phyloP scores from a whole-genome alignment of 345 rosid species.

The Barbarea vulgaris region DNA sequence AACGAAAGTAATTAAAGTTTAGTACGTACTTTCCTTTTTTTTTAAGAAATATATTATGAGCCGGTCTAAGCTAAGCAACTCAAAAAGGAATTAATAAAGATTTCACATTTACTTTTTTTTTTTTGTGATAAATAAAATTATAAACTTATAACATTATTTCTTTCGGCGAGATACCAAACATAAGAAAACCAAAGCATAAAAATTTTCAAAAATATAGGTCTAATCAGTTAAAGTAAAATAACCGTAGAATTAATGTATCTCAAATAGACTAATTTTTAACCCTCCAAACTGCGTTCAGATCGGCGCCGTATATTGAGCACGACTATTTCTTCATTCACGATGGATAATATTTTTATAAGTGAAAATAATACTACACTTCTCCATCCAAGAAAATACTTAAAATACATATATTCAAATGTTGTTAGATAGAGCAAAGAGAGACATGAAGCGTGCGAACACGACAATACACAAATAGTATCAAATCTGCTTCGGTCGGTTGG shows the following conservation, averaged over 20 bases:
- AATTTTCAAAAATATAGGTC: too few species aligned
- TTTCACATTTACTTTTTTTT: slow-evolving; percentile 31
- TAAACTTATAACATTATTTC: neutral
- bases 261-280: neutral
- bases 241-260: neutral
- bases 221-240: neutral
- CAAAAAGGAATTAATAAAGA: neutral
- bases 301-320: slow-evolving; percentile 37
- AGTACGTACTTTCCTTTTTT: slow-evolving; percentile 2
- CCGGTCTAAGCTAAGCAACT: slow-evolving; percentile 21
- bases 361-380: neutral
- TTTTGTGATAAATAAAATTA: neutral
- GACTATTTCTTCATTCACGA: slow-evolving; percentile 9
- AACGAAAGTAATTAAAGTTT: slow-evolving; percentile 14
- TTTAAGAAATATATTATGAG: slow-evolving; percentile 10
- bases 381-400: neutral
- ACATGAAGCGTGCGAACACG: slow-evolving; percentile 51
- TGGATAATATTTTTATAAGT: neutral
- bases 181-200: too few species aligned
- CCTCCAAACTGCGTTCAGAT: slow-evolving; percentile 8
- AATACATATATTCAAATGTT: neutral
- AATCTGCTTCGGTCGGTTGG: slow-evolving; percentile 45
- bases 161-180: neutral
- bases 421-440: slow-evolving; percentile 27
- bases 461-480: slow-evolving; percentile 42